phyloP scores from a whole-genome alignment of 345 rosid species.

The Euphorbia tirucalli region DNA sequence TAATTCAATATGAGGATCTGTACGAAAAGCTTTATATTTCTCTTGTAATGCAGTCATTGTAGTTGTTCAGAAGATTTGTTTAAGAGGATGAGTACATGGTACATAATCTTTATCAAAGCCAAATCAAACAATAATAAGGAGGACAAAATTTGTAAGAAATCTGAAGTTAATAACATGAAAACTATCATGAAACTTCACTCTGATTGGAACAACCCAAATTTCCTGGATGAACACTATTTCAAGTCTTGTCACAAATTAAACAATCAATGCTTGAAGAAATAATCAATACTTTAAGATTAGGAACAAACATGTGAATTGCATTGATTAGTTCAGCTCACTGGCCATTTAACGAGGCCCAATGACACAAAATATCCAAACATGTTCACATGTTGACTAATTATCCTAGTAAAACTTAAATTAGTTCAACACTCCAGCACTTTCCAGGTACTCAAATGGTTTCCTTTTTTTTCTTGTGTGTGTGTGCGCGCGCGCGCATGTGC shows the following conservation, averaged over 20 bases:
- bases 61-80: not conserved
- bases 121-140: not conserved
- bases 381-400: not conserved
- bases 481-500: too few relatives aligned
- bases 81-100: not conserved
- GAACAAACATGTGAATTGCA: not conserved
- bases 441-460: too few relatives aligned
- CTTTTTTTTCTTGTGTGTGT: too few relatives aligned
- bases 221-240: not conserved
- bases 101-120: not conserved
- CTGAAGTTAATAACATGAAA: not conserved
- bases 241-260: not conserved
- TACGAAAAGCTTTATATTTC: constrained; percentile 55
- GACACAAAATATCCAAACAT: not conserved
- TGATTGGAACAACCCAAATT: not conserved
- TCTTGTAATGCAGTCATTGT: constrained; percentile 41
- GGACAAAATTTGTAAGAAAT: not conserved
- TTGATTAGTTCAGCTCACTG: not conserved
- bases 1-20: constrained; percentile 77
- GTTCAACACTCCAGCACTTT: not conserved
- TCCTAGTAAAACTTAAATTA: not conserved
- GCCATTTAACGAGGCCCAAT: not conserved
- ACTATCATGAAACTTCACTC: not conserved
- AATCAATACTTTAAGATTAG: not conserved
- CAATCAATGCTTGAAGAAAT: not conserved